These are phyloP conservation scores for Debaryomyces sp. DNA, from an alignment of 1,139 yeast species.

Conservation along the genomic window DNA sequence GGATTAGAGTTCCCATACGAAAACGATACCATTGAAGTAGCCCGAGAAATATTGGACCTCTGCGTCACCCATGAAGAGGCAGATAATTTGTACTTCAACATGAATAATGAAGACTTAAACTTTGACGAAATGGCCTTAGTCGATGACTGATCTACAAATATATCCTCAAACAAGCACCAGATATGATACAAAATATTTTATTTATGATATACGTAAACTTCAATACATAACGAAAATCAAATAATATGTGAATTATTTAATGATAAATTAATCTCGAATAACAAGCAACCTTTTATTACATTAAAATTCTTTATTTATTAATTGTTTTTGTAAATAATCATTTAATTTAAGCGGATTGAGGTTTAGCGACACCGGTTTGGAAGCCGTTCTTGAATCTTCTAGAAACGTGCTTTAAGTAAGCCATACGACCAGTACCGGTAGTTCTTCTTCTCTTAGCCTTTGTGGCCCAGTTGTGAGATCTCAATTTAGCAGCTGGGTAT, in stretches of 20 bases:
- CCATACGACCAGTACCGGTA: slow-evolving; percentile 99
- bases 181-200: slow-evolving; percentile 7
- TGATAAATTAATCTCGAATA: background rate
- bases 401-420: slow-evolving; percentile 94
- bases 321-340: slow-evolving; percentile 11
- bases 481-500: slow-evolving; percentile 99
- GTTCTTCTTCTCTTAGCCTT: slow-evolving; percentile 99
- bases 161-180: slow-evolving; percentile 1
- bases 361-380: slow-evolving; percentile 84
- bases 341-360: slow-evolving; percentile 45
- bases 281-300: slow-evolving; percentile 7
- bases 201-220: slow-evolving; percentile 9
- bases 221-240: slow-evolving; percentile 10
- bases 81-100: slow-evolving; percentile 68
- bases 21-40: slow-evolving; percentile 64
- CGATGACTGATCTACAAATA: slow-evolving; percentile 8
- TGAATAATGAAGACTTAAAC: slow-evolving; percentile 46
- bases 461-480: slow-evolving; percentile 98
- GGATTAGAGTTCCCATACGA: slow-evolving; percentile 68
- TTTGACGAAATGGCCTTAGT: slow-evolving; percentile 31
- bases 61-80: slow-evolving; percentile 79
- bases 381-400: slow-evolving; percentile 99
- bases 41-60: slow-evolving; percentile 70
- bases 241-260: slow-evolving; percentile 3
- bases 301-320: slow-evolving; percentile 8